phyloP scores from a whole-genome alignment of 352 stramenopile species.

The Peronospora destructor region DNA sequence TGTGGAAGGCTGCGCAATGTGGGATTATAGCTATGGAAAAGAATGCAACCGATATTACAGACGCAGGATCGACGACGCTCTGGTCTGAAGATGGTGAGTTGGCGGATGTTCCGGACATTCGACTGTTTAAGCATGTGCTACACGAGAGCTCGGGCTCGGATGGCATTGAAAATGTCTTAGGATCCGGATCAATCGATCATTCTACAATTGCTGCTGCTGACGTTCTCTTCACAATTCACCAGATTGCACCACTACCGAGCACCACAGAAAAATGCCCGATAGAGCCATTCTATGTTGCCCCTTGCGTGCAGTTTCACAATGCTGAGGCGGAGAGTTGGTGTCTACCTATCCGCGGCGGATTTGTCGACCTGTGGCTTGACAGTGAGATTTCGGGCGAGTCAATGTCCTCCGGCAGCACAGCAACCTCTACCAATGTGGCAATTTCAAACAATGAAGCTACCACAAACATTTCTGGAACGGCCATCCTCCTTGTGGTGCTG shows the following conservation, averaged over 20 bases:
- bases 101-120: slow-evolving; percentile 26
- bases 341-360: slow-evolving; percentile 20
- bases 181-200: slow-evolving; percentile 1
- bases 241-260: slow-evolving; percentile 17
- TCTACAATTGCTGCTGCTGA: slow-evolving; percentile 7
- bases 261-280: slow-evolving; percentile 25
- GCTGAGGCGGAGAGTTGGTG: slow-evolving; percentile 28
- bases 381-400: slow-evolving; percentile 12
- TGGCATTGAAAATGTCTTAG: slow-evolving; percentile 4
- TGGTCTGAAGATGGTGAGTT: slow-evolving; percentile 40
- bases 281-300: slow-evolving; percentile 38
- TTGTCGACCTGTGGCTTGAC: slow-evolving; percentile 43
- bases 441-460: not conserved
- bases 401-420: slow-evolving; percentile 1
- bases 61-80: slow-evolving; percentile 20
- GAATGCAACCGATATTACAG: slow-evolving; percentile 17
- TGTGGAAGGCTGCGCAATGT: slow-evolving; percentile 30
- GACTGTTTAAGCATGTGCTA: slow-evolving; percentile 28
- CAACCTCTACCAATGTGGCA: not conserved
- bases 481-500: slow-evolving; percentile 20
- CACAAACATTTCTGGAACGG: slow-evolving; percentile 14
- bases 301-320: slow-evolving; percentile 24
- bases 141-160: slow-evolving; percentile 2
- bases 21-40: slow-evolving; percentile 20
- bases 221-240: slow-evolving; percentile 46